Base-by-base conservation (phyloP, 108 stramenopile genomes). In the Aurantiochytrium sp. region DNA sequence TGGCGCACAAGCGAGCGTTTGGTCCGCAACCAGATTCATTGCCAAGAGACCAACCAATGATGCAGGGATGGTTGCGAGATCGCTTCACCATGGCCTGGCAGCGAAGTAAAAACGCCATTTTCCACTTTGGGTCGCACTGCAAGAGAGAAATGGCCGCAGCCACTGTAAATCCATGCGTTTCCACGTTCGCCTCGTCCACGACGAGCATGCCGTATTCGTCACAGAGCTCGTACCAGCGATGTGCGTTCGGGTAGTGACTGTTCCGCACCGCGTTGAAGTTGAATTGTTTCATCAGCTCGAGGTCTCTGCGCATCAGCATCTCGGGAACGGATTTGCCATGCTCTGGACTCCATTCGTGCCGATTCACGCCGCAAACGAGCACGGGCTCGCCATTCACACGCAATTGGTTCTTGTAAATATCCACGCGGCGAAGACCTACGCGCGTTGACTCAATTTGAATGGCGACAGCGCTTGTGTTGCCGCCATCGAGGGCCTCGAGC, bases 261-360 rank as follows among this genome's bases (percentile, higher is more conserved):
- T 96, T 97, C 29, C 98, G 96, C 8, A 99, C 92, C 8, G 98
- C 97, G 91, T 98, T 99, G 91, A 99, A 98, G 91, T 99, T 99
- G 94, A 90, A n/a, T 60, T 89, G 35, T 90, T 95, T 95, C 88
- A 95, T 94, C 8, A 95, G 21, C 57, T 58, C 87, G 59, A 97
- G 94, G 87, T 97, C 97, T 57, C 91, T 88, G 53, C 88, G 88
- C 89, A 96, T 96, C 51, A 95, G 89, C 8, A 94, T 92, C 35
- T 95, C 76, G 58, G 93, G 92, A 6, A 96, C 93, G 18, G 95
- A 94, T 87, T 97, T 97, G 29, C 96, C 97, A 73, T 92, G 76
- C 71, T 96, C 94, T 5, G 95, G 95, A 87, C 97, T 96, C 76
- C 97, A 97, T 89, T 99, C 98, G 92, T 97, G 97, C 12, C 98